Base-by-base conservation (phyloP, 768 basidiomycete genomes). In the Hericium erinaceus region DNA sequence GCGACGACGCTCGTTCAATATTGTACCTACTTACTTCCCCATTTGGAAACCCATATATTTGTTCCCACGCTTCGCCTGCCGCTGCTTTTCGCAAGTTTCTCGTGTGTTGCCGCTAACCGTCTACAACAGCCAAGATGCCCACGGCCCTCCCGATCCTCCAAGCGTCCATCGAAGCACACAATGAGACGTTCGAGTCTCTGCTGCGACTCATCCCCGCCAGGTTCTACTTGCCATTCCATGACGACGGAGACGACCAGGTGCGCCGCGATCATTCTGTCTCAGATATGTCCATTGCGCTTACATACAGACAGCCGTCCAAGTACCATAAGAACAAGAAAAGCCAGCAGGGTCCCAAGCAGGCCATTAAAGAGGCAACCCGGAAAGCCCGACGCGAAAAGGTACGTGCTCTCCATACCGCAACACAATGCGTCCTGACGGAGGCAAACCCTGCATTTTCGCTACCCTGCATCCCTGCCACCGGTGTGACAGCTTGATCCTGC, bases 321-420 rank as follows among this genome's bases (percentile, higher is more conserved):
- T 92, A 84, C 67, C 87, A 89, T 62, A 92, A 92, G 69, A 85
- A 93, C 70, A 93, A 84, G 72, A 95, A 92, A 73, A 89, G 92
- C 63, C 66, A 67, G 50, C 65, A 78, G 80, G 73, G 87, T 88
- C 61, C 87, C 2, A 93, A 91, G 66, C 92, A 95, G 65, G 86
- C 85, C 46, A 77, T 91, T 39, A 93, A 95, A 68, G 92, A 95
- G 69, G 89, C 85, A 1, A 83, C 89, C 11, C 92, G 88, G 71
- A 93, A 92, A 65, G 92, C 92, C 0, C 91, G 87, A 68, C 80
- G 84, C 46, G 89, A 89, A 56, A 95, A 94, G 80, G 94, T 90
- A 56, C 22, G 70, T 54, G 41, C 41, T 44, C 18, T 44, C 15
- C 41, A 18, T 15, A 16, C 7, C 8, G 22, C 37, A 9, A 10